Conservation (phyloP, 192 early-diverging fungal genomes). For the Chytriomyces sp. region DNA sequence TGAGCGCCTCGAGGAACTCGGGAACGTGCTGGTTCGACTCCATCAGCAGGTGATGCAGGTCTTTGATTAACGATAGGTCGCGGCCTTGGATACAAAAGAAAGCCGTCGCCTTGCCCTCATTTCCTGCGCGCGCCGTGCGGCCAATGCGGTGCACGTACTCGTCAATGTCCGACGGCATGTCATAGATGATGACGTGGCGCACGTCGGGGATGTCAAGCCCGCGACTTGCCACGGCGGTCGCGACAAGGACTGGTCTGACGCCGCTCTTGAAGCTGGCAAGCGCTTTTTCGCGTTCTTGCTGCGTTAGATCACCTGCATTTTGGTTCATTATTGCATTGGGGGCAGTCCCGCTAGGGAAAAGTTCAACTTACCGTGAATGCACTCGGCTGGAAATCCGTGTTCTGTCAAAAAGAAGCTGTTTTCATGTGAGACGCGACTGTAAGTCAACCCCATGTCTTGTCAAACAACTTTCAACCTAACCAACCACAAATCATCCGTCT, state of each 20-base stretch:
- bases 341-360: neutral
- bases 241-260: conserved; percentile 78
- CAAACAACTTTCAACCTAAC: too few species aligned
- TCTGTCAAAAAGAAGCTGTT: conserved; percentile 74
- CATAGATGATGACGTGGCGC: conserved; percentile 84
- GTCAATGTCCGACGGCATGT: conserved; percentile 80
- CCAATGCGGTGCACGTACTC: conserved; percentile 99
- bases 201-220: conserved; percentile 91
- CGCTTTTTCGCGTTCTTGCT: conserved; percentile 92
- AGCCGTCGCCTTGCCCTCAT: conserved; percentile 86
- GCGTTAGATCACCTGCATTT: conserved; percentile 80
- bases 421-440: too few species aligned
- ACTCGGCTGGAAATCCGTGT: conserved; percentile 83
- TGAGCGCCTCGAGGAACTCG: conserved; percentile 65
- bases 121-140: conserved; percentile 95
- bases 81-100: conserved; percentile 87
- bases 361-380: conserved; percentile 79
- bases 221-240: conserved; percentile 96
- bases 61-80: conserved; percentile 77
- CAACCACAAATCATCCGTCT: conserved; percentile 85
- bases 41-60: conserved; percentile 81
- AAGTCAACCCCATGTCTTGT: too few species aligned
- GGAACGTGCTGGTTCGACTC: conserved; percentile 96
- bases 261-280: conserved; percentile 85
- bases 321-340: neutral